Evolutionary conservation across 139 green algal species (phyloP).

Genomic region (Tetraselmis chui): DNA sequence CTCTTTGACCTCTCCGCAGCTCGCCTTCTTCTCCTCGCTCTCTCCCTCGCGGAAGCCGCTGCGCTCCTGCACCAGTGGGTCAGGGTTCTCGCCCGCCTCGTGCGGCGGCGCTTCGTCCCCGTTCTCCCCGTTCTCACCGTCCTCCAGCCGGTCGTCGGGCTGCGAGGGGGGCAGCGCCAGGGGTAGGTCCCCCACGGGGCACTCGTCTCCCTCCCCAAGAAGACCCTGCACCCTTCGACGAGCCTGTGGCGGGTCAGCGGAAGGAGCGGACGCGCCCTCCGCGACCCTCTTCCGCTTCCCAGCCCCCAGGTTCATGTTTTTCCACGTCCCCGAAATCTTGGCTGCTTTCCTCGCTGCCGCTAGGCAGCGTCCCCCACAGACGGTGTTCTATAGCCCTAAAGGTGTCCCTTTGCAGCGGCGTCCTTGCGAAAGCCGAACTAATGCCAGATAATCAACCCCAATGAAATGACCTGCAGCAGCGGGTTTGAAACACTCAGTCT

Average conservation of each 20-base stretch:
- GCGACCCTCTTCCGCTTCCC: background rate
- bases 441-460: no score
- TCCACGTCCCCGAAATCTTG: background rate
- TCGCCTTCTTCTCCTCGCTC: background rate
- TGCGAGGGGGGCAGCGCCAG: background rate
- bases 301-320: background rate
- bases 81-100: background rate
- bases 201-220: background rate
- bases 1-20: constrained; percentile 12
- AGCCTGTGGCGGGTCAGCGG: background rate
- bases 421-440: no score
- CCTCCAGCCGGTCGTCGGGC: background rate
- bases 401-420: no score
- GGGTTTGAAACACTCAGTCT: no score
- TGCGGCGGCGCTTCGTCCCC: background rate
- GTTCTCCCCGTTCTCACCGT: background rate
- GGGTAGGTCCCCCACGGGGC: background rate
- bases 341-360: no score
- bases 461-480: no score
- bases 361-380: no score
- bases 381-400: no score
- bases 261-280: background rate
- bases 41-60: background rate
- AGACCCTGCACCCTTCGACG: background rate
- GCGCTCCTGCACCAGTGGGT: background rate